These are phyloP conservation scores for Pseudotsuga menziesii DNA, from an alignment of 75 land plant genomes.

Conservation along the genomic window DNA sequence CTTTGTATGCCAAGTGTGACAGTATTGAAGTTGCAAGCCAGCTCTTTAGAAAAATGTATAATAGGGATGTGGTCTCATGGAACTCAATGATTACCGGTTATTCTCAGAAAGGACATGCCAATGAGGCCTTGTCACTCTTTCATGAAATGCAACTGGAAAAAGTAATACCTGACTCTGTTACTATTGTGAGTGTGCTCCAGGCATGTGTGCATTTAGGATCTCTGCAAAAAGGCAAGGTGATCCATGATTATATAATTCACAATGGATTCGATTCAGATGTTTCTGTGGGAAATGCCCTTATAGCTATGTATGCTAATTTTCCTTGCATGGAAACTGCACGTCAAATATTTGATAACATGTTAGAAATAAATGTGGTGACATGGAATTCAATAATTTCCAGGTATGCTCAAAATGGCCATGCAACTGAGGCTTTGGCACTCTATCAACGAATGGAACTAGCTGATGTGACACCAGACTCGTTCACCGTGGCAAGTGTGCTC, in stretches of 20 bases:
- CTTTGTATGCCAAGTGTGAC: constrained; percentile 18
- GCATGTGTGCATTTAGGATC: constrained; percentile 8
- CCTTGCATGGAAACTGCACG: constrained; percentile 15
- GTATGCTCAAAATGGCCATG: constrained; percentile 17
- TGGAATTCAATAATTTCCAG: constrained; percentile 47
- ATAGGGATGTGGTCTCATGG: constrained; percentile 23
- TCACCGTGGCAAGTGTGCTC: constrained; percentile 17
- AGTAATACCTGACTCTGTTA: constrained; percentile 19
- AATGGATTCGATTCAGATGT: constrained; percentile 19
- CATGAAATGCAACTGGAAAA: constrained; percentile 19
- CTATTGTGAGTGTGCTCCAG: constrained; percentile 23
- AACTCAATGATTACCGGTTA: constrained; percentile 24
- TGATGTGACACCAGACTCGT: constrained; percentile 13
- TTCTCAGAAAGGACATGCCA: constrained; percentile 13
- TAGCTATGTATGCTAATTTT: constrained; percentile 33
- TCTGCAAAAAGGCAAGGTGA: constrained; percentile 19
- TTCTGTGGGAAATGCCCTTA: constrained; percentile 32
- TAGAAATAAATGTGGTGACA: constrained; percentile 21
- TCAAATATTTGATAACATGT: constrained; percentile 18
- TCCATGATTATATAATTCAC: constrained; percentile 19
- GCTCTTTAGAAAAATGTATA: constrained; percentile 11
- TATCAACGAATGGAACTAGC: constrained; percentile 13
- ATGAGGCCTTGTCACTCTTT: constrained; percentile 15
- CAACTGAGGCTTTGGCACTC: constrained; percentile 2
- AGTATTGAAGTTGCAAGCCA: constrained; percentile 13